These are phyloP conservation scores for Posidonia oceanica DNA, from an alignment of 116 monocot genomes.

Conservation along the genomic window DNA sequence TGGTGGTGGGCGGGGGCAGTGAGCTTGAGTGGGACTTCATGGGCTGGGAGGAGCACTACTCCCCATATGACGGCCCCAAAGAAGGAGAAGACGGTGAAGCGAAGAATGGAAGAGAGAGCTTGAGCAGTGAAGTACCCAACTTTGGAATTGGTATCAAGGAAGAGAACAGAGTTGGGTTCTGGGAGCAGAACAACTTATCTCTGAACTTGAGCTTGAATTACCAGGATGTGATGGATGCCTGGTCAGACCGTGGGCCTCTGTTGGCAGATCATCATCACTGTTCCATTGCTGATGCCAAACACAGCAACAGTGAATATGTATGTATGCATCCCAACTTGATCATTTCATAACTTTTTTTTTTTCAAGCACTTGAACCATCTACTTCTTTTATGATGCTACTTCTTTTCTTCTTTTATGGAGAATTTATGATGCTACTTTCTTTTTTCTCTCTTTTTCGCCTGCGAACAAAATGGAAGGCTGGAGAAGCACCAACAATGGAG, in stretches of 20 bases:
- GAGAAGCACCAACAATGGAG: not conserved
- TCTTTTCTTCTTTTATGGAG: too few relatives aligned
- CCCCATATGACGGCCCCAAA: too few relatives aligned
- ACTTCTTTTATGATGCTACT: too few relatives aligned
- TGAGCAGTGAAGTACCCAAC: too few relatives aligned
- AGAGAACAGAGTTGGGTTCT: not conserved
- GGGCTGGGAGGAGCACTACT: too few relatives aligned
- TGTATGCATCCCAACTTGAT: not conserved
- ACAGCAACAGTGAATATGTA: not conserved
- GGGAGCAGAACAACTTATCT: not conserved
- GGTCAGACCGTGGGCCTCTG: constrained; percentile 40
- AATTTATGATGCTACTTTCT: not conserved
- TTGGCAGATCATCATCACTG: constrained; percentile 8
- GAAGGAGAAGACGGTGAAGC: too few relatives aligned
- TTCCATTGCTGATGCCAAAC: not conserved
- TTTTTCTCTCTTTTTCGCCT: not conserved
- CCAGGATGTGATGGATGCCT: constrained; percentile 42
- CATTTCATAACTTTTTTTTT: too few relatives aligned
- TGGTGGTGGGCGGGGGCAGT: too few relatives aligned
- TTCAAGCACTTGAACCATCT: too few relatives aligned
- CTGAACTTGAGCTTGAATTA: constrained; percentile 34
- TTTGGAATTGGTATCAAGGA: not conserved
- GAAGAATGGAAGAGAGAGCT: too few relatives aligned
- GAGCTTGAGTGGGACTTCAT: too few relatives aligned
- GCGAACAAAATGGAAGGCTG: not conserved